Evolutionary conservation across 805 yeast species (phyloP).

Genomic region (Candida khao-thaluensis): DNA sequence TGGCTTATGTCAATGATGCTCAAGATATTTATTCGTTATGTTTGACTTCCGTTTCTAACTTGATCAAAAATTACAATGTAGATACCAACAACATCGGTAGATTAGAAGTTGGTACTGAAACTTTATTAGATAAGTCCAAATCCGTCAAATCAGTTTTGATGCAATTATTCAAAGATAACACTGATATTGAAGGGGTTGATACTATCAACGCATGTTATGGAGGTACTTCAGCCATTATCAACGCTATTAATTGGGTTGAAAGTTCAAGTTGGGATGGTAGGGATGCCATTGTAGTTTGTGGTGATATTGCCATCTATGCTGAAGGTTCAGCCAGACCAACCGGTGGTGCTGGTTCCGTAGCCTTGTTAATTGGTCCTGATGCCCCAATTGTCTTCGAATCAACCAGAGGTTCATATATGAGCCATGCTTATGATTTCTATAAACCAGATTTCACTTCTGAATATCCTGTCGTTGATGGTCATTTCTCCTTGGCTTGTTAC

Average conservation of each 20-base stretch:
- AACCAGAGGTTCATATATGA: slow-evolving; percentile 89
- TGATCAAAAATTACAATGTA: slow-evolving; percentile 77
- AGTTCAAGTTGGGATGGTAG: slow-evolving; percentile 97
- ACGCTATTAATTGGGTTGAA: slow-evolving; percentile 94
- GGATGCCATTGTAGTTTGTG: slow-evolving; percentile 94
- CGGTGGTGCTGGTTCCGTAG: slow-evolving; percentile 98
- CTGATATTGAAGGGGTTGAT: slow-evolving; percentile 94
- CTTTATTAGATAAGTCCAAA: slow-evolving; percentile 93
- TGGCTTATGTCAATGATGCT: slow-evolving; percentile 96
- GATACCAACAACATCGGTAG: slow-evolving; percentile 85
- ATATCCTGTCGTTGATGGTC: slow-evolving; percentile 97
- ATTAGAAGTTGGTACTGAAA: slow-evolving; percentile 97
- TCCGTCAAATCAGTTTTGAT: slow-evolving; percentile 93
- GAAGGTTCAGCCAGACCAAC: slow-evolving; percentile 99
- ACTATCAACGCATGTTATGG: slow-evolving; percentile 98
- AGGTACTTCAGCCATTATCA: slow-evolving; percentile 93
- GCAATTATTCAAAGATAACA: slow-evolving; percentile 87
- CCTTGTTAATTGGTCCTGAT: slow-evolving; percentile 92
- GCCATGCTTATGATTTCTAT: slow-evolving; percentile 96
- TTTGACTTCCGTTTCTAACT: slow-evolving; percentile 79
- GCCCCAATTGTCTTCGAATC: slow-evolving; percentile 94
- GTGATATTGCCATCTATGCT: slow-evolving; percentile 96
- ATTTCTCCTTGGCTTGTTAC: slow-evolving; percentile 90
- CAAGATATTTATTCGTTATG: slow-evolving; percentile 95
- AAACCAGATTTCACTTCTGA: slow-evolving; percentile 96